These are phyloP conservation scores for Thelonectria olida DNA, from an alignment of 2,329 filamentous ascomycete species.

Conservation along the genomic window DNA sequence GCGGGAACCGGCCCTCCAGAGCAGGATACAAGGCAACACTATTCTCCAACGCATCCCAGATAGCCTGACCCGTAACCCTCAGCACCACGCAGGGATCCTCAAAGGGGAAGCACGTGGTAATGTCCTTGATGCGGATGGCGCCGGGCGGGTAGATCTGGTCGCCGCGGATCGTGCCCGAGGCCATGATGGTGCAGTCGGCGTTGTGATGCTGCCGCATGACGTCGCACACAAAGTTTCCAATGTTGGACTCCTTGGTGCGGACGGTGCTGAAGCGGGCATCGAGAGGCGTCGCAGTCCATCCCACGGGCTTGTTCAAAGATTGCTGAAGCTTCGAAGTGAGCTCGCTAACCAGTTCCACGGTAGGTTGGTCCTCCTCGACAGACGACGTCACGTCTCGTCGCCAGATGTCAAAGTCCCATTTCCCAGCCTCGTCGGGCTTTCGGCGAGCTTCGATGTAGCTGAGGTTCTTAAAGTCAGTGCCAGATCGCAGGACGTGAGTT, in stretches of 20 bases:
- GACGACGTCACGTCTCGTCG: slow-evolving; percentile 77
- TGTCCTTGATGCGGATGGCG: slow-evolving; percentile 78
- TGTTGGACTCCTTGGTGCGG: slow-evolving; percentile 78
- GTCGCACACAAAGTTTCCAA: slow-evolving; percentile 92
- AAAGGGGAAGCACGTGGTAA: slow-evolving; percentile 92
- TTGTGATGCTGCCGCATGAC: slow-evolving; percentile 86
- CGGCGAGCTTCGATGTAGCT: slow-evolving; percentile 85
- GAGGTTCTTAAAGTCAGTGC: slow-evolving; percentile 91
- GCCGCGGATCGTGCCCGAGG: slow-evolving; percentile 84
- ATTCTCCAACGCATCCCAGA: slow-evolving; percentile 86
- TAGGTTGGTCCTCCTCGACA: slow-evolving; percentile 70
- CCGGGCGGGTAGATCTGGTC: slow-evolving; percentile 90
- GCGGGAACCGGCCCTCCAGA: slow-evolving; percentile 83
- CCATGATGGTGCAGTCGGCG: slow-evolving; percentile 86
- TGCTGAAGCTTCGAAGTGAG: slow-evolving; percentile 78
- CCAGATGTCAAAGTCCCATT: slow-evolving; percentile 83
- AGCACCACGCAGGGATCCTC: slow-evolving; percentile 89
- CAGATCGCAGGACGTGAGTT: slow-evolving; percentile 85
- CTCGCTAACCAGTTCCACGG: slow-evolving; percentile 70
- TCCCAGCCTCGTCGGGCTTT: slow-evolving; percentile 52
- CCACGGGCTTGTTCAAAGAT: slow-evolving; percentile 83
- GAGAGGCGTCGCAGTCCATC: slow-evolving; percentile 82
- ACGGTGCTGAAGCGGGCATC: slow-evolving; percentile 90
- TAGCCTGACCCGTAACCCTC: slow-evolving; percentile 73
- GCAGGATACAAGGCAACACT: slow-evolving; percentile 83